A percentile compares a stretch with the other conserved stretches of the same genome.
Conservation (phyloP, 352 stramenopile species). For the Blastocystis sp. region DNA sequence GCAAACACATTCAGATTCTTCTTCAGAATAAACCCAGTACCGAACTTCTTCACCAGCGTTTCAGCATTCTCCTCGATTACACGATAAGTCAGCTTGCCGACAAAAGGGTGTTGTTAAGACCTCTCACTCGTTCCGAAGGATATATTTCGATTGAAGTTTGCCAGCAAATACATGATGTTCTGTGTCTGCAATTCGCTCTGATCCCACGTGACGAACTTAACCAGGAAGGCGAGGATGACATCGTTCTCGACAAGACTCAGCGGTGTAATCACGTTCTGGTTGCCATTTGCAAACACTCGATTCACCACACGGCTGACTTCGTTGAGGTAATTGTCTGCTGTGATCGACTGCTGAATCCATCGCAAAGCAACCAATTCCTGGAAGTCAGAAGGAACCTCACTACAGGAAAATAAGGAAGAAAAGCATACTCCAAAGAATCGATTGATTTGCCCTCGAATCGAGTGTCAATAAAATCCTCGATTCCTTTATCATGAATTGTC, state of each 20-base stretch:
- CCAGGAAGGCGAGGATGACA: not conserved
- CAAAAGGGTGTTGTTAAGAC: not conserved
- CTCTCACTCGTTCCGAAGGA: not conserved
- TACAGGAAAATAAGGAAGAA: not conserved
- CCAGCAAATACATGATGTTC: conserved; percentile 41
- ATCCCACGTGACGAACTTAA: not conserved
- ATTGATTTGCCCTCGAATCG: not conserved
- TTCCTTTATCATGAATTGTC: not conserved
- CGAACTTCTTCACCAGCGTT: not conserved
- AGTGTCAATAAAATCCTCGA: not conserved
- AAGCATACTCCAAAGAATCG: not conserved
- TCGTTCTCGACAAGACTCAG: not conserved
- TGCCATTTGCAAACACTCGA: not conserved
- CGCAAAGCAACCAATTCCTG: not conserved
- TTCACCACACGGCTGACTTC: not conserved
- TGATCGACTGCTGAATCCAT: not conserved
- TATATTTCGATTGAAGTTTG: conserved; percentile 20
- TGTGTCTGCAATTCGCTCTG: not conserved
- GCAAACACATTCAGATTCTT: conserved; percentile 32
- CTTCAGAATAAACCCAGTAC: conserved; percentile 52
- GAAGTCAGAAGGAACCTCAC: not conserved
- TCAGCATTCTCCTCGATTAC: not conserved
- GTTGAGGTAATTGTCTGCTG: not conserved
- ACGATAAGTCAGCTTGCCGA: not conserved
- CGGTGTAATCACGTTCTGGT: not conserved